A percentile compares a stretch with the other conserved stretches of the same genome.
Evolutionary conservation across 2,329 filamentous ascomycete genomes (phyloP).

Genomic region (Epichloe elymi): DNA sequence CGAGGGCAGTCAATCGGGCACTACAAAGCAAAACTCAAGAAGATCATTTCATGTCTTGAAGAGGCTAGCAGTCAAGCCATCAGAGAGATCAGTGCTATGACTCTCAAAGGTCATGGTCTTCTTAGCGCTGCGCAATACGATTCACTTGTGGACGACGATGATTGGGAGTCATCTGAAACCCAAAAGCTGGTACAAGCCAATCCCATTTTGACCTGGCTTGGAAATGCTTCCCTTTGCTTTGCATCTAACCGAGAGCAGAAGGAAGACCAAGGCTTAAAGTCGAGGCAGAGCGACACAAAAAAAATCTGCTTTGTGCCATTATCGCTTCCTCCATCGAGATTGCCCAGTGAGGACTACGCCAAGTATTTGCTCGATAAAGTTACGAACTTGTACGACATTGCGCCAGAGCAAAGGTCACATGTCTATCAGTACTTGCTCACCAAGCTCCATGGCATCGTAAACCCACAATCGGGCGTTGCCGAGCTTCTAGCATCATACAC

Average conservation of each 20-base stretch:
- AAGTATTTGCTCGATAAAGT: neutral
- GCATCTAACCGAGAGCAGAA: neutral
- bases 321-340: neutral
- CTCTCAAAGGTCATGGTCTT: constrained; percentile 40
- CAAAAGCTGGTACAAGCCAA: neutral
- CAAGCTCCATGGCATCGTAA: neutral
- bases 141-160: constrained; percentile 42
- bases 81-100: constrained; percentile 33
- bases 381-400: constrained; percentile 1
- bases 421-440: constrained; percentile 3
- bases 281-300: constrained; percentile 9
- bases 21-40: constrained; percentile 4
- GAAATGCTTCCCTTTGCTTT: neutral
- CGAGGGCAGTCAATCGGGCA: constrained; percentile 4
- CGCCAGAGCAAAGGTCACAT: neutral
- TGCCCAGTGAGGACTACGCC: neutral
- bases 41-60: constrained; percentile 5
- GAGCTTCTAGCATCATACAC: constrained; percentile 36
- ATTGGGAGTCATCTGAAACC: constrained; percentile 15
- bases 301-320: constrained; percentile 21
- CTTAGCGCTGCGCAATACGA: constrained; percentile 50
- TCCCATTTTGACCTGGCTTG: constrained; percentile 9
- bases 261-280: neutral
- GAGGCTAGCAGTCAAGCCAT: constrained; percentile 16
- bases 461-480: constrained; percentile 7